Conservation (phyloP, 768 basidiomycete species). For the Favolaschia claudopus region DNA sequence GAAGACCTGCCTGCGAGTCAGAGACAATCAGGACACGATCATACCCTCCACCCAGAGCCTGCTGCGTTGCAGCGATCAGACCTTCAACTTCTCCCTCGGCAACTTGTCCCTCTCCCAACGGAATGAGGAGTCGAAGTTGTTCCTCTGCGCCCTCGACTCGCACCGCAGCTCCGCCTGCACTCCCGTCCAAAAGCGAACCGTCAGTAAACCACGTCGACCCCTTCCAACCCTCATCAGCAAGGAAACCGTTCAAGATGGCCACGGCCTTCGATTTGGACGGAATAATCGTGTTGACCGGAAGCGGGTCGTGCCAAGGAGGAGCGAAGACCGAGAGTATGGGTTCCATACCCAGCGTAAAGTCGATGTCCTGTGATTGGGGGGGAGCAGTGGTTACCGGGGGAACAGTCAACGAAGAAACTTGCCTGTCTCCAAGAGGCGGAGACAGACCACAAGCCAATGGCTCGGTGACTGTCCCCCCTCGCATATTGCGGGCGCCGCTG, state of each 20-base stretch:
- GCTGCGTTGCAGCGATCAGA: too few species aligned
- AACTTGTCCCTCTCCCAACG: background rate
- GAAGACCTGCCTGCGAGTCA: background rate
- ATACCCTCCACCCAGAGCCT: background rate
- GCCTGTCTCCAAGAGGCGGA: too few species aligned
- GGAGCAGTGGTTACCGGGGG: background rate
- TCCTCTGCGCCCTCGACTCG: background rate
- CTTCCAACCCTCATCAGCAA: background rate
- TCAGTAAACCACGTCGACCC: conserved; percentile 4
- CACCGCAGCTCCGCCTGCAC: conserved; percentile 4
- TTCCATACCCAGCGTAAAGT: background rate
- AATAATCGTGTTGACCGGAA: background rate
- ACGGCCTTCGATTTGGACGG: background rate
- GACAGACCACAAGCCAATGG: too few species aligned
- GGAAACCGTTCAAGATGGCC: background rate
- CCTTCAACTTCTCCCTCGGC: background rate
- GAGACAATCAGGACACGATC: background rate
- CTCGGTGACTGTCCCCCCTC: too few species aligned
- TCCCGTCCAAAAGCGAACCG: background rate
- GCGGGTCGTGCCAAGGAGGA: background rate
- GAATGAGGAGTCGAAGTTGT: background rate
- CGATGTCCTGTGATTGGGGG: background rate
- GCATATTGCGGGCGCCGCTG: too few species aligned
- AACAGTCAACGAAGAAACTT: too few species aligned
- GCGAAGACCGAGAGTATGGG: background rate